These are phyloP conservation scores for Fraxinus cuspidata DNA, from an alignment of 257 asterid genomes.

Conservation along the genomic window DNA sequence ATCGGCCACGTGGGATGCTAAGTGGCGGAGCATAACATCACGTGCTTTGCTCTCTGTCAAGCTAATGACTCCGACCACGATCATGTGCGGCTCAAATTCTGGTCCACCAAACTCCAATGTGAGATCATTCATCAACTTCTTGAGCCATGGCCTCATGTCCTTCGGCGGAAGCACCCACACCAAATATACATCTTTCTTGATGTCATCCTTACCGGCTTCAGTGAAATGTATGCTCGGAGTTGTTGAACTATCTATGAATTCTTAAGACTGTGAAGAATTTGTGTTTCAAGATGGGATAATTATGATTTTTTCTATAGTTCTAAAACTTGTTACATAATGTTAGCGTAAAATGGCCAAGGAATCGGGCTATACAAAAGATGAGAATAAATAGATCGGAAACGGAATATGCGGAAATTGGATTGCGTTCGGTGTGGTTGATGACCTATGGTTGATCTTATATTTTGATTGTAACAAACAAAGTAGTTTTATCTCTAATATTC, in stretches of 20 bases:
- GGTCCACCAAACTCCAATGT: conserved; percentile 83
- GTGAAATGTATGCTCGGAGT: conserved; percentile 9
- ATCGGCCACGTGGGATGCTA: too few species aligned
- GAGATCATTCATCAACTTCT: conserved; percentile 74
- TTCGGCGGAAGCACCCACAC: conserved; percentile 88
- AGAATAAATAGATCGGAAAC: too few species aligned
- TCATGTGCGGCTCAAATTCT: conserved; percentile 88
- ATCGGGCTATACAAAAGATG: too few species aligned
- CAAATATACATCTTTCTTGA: conserved; percentile 57
- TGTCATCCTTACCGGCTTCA: background rate
- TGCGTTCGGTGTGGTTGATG: too few species aligned
- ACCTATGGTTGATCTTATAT: too few species aligned
- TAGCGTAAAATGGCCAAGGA: too few species aligned
- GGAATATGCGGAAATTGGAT: too few species aligned
- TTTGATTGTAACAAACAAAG: too few species aligned
- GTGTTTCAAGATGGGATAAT: background rate
- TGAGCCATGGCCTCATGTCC: conserved; percentile 62
- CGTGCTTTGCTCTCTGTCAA: conserved; percentile 79
- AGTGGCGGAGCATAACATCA: conserved; percentile 18
- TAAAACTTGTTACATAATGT: too few species aligned
- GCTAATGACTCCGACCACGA: conserved; percentile 74
- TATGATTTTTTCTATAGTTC: too few species aligned
- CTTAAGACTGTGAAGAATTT: background rate
- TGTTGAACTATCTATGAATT: conserved; percentile 37
- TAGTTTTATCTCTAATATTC: too few species aligned